Conservation (phyloP, 2,329 filamentous ascomycete genomes). For the Emmonsia crescens region DNA sequence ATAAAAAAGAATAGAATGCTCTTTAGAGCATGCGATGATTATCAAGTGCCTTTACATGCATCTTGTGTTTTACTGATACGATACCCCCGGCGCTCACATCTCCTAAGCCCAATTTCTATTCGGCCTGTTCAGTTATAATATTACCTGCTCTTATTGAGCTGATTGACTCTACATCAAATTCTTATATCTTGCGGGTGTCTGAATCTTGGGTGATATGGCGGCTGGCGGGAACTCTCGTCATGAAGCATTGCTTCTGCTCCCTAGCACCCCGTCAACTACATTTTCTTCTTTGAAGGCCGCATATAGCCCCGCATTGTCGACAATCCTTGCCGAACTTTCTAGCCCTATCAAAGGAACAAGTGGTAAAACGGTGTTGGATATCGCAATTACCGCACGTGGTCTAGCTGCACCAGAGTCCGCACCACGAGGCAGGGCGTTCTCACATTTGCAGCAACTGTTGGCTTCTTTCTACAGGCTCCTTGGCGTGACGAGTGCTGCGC, state of each 20-base stretch:
- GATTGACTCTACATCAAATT: not conserved
- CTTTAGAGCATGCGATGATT: not conserved
- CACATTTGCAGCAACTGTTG: slow-evolving; percentile 60
- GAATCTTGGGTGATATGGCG: not conserved
- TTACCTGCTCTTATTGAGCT: not conserved
- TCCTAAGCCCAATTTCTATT: no score
- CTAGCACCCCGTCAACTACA: slow-evolving; percentile 49
- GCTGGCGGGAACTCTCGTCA: not conserved
- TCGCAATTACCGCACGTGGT: slow-evolving; percentile 54
- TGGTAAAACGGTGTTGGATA: slow-evolving; percentile 38
- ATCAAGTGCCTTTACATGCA: not conserved
- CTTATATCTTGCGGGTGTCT: not conserved
- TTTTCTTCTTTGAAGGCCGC: slow-evolving; percentile 44
- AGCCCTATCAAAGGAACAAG: slow-evolving; percentile 21
- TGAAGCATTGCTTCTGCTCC: slow-evolving; percentile 44
- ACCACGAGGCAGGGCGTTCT: slow-evolving; percentile 51
- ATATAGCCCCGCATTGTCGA: slow-evolving; percentile 49
- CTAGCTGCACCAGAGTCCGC: slow-evolving; percentile 43
- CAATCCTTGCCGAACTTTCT: slow-evolving; percentile 43
- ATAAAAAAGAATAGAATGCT: not conserved
- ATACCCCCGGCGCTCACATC: not conserved
- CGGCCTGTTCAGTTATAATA: not conserved
- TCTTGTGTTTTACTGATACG: not conserved
- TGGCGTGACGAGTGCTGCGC: slow-evolving; percentile 57
- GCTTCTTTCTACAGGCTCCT: slow-evolving; percentile 70